Conservation (phyloP, 2,329 filamentous ascomycete genomes). For the Clonostachys solani region DNA sequence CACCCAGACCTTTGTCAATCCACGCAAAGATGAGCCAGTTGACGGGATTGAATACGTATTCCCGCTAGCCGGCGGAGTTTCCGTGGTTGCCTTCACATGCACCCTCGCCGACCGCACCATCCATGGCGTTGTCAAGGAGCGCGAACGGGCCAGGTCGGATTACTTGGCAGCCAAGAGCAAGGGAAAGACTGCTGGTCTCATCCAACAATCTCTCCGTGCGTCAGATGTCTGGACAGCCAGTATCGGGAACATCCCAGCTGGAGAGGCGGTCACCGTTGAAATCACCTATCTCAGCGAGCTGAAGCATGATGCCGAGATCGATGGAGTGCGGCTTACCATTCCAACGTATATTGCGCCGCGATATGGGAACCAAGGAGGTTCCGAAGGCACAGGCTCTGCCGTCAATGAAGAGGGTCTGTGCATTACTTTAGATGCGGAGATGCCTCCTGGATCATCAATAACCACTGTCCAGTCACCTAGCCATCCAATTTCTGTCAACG, state of each 20-base stretch:
- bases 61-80: conserved; percentile 68
- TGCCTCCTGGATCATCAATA: conserved; percentile 52
- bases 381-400: conserved; percentile 1
- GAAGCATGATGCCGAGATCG: conserved; percentile 64
- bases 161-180: conserved; percentile 54
- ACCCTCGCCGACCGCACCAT: conserved; percentile 56
- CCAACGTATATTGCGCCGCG: conserved; percentile 64
- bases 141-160: conserved; percentile 52
- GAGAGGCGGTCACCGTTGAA: conserved; percentile 52
- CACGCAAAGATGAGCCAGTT: conserved; percentile 22
- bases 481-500: conserved; percentile 61
- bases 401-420: conserved; percentile 9
- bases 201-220: conserved; percentile 56
- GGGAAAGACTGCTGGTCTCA: conserved; percentile 59
- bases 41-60: conserved; percentile 62
- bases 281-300: conserved; percentile 67
- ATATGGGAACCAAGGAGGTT: conserved; percentile 39
- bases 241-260: conserved; percentile 62
- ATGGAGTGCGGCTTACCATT: conserved; percentile 66
- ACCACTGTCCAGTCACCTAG: conserved; percentile 61
- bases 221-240: conserved; percentile 65
- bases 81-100: conserved; percentile 64
- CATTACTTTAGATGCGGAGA: conserved; percentile 26
- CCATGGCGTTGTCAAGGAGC: conserved; percentile 63
- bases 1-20: conserved; percentile 59